phyloP scores from a whole-genome alignment of 2,329 filamentous ascomycete genomes.

The Pseudocercospora macadamiae region DNA sequence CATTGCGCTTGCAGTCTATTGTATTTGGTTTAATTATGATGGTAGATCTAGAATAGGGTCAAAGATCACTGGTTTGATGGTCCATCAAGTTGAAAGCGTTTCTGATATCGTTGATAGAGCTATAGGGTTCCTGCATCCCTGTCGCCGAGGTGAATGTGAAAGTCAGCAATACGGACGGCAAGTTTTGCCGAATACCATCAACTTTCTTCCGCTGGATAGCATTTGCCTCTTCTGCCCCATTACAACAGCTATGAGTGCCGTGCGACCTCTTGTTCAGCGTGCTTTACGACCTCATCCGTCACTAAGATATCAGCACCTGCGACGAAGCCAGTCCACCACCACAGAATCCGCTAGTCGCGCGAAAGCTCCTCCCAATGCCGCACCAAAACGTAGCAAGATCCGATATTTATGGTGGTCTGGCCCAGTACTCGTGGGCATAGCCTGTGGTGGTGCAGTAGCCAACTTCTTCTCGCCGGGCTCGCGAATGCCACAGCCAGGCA shows the following conservation, averaged over 20 bases:
- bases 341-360: not conserved
- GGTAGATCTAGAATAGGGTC: too few relatives aligned
- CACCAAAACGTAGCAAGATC: not conserved
- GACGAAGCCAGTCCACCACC: not conserved
- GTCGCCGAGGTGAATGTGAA: slow-evolving; percentile 2
- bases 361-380: not conserved
- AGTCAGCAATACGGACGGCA: not conserved
- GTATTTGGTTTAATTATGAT: too few relatives aligned
- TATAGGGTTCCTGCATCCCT: too few relatives aligned
- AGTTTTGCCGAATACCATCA: slow-evolving; percentile 7
- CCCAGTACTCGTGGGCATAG: not conserved
- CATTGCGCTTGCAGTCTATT: not conserved
- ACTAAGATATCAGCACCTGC: not conserved
- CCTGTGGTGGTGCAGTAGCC: not conserved
- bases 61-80: not conserved
- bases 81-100: too few relatives aligned
- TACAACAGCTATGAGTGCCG: not conserved
- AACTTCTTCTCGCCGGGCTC: slow-evolving; percentile 43
- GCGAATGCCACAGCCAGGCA: slow-evolving; percentile 45
- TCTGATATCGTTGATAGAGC: too few relatives aligned
- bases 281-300: not conserved
- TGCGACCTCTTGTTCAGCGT: not conserved
- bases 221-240: not conserved
- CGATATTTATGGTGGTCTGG: slow-evolving; percentile 2
- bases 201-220: not conserved